Conservation (phyloP, 176 grass and related monocot genomes). For the Poa pratensis region DNA sequence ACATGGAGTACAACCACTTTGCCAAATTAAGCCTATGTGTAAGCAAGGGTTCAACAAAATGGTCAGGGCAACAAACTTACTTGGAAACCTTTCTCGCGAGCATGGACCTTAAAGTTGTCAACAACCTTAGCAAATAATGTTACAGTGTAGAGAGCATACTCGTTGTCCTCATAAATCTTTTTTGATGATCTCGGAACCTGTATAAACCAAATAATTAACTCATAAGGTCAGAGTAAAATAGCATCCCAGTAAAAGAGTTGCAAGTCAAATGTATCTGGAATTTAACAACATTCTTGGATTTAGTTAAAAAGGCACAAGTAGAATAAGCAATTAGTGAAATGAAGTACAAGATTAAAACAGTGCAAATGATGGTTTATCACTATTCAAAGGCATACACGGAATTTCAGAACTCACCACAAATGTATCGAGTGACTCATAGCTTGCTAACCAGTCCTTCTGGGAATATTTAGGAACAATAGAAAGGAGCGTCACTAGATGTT, state of each 20-base stretch:
- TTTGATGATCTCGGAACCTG: constrained; percentile 93
- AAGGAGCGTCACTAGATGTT: constrained; percentile 96
- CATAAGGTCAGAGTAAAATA: too few relatives aligned
- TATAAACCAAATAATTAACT: constrained; percentile 43
- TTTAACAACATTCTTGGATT: constrained; percentile 8
- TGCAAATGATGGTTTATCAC: not conserved
- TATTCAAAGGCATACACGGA: not conserved
- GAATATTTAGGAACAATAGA: constrained; percentile 93
- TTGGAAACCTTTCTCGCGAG: constrained; percentile 94
- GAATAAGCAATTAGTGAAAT: constrained; percentile 5
- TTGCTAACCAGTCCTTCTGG: constrained; percentile 91
- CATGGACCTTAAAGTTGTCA: constrained; percentile 86
- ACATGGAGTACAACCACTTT: not conserved
- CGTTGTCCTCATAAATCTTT: constrained; percentile 81
- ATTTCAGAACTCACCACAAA: constrained; percentile 71
- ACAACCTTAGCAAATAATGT: constrained; percentile 87
- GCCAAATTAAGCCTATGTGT: not conserved
- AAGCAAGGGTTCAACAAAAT: constrained; percentile 17
- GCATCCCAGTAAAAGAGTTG: not conserved
- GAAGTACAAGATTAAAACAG: not conserved
- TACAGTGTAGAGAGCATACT: constrained; percentile 92
- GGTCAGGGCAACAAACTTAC: constrained; percentile 41
- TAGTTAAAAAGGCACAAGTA: not conserved
- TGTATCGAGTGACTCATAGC: constrained; percentile 80
- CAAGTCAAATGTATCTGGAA: constrained; percentile 2